phyloP scores from a whole-genome alignment of 257 asterid genomes.

The Solanum tacnaense region DNA sequence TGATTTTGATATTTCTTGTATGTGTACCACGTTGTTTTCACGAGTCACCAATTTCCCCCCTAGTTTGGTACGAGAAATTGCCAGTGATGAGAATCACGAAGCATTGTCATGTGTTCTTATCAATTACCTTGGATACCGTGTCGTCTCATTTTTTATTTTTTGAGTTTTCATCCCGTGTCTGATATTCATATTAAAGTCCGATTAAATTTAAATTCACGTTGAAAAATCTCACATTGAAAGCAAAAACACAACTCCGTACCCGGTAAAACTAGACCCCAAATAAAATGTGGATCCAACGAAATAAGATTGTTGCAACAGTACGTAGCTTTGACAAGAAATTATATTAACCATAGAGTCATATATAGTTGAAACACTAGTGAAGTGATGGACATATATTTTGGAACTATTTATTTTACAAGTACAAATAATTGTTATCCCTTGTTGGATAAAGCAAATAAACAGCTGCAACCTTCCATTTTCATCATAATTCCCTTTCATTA shows the following conservation, averaged over 20 bases:
- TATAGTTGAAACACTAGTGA: not conserved
- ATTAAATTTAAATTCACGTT: accelerated
- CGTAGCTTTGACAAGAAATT: not conserved
- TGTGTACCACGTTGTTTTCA: not conserved
- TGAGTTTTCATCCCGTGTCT: too few species aligned
- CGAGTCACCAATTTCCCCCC: not conserved
- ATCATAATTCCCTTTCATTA: not conserved
- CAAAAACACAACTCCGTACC: accelerated
- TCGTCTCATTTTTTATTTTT: not conserved
- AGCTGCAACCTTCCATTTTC: not conserved
- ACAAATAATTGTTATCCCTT: not conserved
- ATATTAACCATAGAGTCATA: not conserved
- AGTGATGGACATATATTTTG: not conserved
- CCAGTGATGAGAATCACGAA: not conserved
- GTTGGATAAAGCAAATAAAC: not conserved
- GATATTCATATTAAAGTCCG: accelerated
- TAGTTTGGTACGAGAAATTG: not conserved
- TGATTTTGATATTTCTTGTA: not conserved
- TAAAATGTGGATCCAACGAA: too few species aligned
- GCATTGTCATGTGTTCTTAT: not conserved
- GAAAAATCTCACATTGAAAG: accelerated
- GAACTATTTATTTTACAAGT: not conserved
- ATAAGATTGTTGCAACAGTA: not conserved
- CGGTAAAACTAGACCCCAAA: not conserved
- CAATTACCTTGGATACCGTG: not conserved